These are phyloP conservation scores for Aspergillus pseudoterreus DNA, from an alignment of 2,329 filamentous ascomycete genomes.

Conservation along the genomic window DNA sequence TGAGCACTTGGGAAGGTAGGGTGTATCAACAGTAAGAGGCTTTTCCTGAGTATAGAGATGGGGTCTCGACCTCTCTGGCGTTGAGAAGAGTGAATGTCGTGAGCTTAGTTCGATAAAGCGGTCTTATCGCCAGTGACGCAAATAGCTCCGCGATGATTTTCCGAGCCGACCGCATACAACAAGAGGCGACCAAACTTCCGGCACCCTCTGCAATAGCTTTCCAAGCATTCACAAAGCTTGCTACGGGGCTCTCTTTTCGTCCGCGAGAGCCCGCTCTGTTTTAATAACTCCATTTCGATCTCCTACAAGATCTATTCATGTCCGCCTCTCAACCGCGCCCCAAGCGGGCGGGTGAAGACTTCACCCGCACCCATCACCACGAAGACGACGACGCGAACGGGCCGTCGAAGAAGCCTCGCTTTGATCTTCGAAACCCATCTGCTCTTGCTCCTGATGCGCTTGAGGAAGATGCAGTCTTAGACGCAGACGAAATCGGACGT, in stretches of 20 bases:
- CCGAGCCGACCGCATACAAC: conserved; percentile 36
- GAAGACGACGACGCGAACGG: conserved; percentile 46
- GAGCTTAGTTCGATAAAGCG: conserved; percentile 6
- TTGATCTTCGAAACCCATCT: conserved; percentile 92
- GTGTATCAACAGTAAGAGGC: neutral
- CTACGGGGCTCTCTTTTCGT: too few relatives aligned
- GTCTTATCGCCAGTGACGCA: conserved; percentile 34
- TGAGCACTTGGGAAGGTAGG: too few relatives aligned
- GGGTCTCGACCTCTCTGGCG: neutral
- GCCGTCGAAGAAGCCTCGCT: conserved; percentile 73
- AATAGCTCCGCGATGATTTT: conserved; percentile 37
- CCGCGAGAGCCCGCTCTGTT: too few relatives aligned
- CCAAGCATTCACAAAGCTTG: neutral
- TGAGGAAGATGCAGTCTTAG: conserved; percentile 72
- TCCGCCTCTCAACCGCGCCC: conserved; percentile 62
- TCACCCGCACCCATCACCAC: conserved; percentile 68
- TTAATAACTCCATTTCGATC: too few relatives aligned
- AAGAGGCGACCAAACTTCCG: neutral
- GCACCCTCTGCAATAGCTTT: conserved; percentile 6
- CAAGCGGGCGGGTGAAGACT: conserved; percentile 79
- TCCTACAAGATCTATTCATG: neutral
- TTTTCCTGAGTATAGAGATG: neutral
- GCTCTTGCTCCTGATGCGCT: conserved; percentile 78
- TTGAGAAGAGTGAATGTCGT: neutral
- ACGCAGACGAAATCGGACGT: conserved; percentile 86